Conservation (phyloP, 805 yeast genomes). For the Zygoascus bituminiphila region DNA sequence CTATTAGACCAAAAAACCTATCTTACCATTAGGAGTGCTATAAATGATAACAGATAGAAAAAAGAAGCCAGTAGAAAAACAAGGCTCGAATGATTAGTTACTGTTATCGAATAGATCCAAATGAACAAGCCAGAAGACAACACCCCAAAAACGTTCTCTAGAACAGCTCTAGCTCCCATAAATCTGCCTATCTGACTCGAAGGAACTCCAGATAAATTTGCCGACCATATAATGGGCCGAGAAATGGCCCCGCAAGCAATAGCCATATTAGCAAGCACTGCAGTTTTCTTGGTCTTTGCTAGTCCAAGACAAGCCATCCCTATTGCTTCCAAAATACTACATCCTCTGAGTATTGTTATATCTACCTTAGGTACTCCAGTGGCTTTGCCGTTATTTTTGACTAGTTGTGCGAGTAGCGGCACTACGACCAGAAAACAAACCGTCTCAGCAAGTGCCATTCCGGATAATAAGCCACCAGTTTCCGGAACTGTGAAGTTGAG, state of each 20-base stretch:
- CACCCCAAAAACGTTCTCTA: slow-evolving; percentile 2
- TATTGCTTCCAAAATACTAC: not conserved
- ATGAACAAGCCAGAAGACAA: not conserved
- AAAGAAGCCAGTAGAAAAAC: not conserved
- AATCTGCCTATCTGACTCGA: not conserved
- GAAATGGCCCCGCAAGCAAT: slow-evolving; percentile 1
- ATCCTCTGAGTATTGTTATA: not conserved
- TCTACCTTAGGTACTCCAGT: not conserved
- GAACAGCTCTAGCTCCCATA: slow-evolving; percentile 1
- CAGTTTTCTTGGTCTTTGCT: not conserved
- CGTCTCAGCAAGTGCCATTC: slow-evolving; percentile 1
- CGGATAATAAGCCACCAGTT: not conserved
- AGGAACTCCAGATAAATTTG: not conserved
- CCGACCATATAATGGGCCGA: slow-evolving; percentile 3
- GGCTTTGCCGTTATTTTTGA: too few relatives aligned
- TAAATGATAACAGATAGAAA: not conserved
- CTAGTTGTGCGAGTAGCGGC: not conserved
- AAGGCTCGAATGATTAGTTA: not conserved
- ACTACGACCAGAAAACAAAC: not conserved
- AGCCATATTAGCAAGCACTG: not conserved
- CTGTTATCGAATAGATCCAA: not conserved
- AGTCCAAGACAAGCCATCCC: not conserved
- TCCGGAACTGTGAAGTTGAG: not conserved
- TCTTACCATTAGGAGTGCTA: not conserved
- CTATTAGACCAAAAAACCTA: too few relatives aligned